Evolutionary conservation across 495 filamentous ascomycete genomes (phyloP), one percentile per base, ranked within the genome.

Genomic region (Trichoderma gamsii): DNA sequence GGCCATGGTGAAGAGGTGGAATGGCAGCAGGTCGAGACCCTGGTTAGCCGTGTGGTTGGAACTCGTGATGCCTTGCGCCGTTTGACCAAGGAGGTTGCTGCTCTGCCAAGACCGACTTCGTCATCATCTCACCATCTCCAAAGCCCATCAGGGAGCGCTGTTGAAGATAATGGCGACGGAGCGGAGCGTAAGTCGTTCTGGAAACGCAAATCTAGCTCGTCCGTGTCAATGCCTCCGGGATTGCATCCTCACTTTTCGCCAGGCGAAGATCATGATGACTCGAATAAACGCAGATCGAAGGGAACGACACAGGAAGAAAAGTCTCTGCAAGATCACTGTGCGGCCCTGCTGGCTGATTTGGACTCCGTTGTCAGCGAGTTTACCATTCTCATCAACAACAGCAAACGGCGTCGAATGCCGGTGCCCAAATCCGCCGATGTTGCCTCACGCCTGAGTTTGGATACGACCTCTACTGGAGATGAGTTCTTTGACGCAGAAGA

Each of bases 401-500:
- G 88, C 79, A 93, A 93, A 73, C 85, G 90, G 64, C 85, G 94
- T 41, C 88, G 93, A 35, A 77, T 83, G 44, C 86, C 88, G 6
- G 74, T 77, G 38, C 77, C 82, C 5, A 68, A 76, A 7, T 76
- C 86, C 5, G 69, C 67, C 7, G 65, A 46, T 32, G 67, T 82
- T 3, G 78, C 79, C 12, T 85, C 91, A 12, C 87, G 95, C 68
- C 80, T 80, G 67, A 97, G 92, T 76, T 84, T 93, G 46, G 95
- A 97, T 71, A 79, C 80, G 3, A 84, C 88, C 64, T 85, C 89
- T 9, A 85, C 87, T 1, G 65, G n/a, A 32, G 90, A 95, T 41
- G 96, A 99, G 73, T 99, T 97, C 78, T 99, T 96, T 70, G 95
- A 99, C 74, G 95, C 95, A 1, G 86, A 88, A 66, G 91, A 88